Conservation (phyloP, 768 basidiomycete genomes). For the Amanita polypyramis region DNA sequence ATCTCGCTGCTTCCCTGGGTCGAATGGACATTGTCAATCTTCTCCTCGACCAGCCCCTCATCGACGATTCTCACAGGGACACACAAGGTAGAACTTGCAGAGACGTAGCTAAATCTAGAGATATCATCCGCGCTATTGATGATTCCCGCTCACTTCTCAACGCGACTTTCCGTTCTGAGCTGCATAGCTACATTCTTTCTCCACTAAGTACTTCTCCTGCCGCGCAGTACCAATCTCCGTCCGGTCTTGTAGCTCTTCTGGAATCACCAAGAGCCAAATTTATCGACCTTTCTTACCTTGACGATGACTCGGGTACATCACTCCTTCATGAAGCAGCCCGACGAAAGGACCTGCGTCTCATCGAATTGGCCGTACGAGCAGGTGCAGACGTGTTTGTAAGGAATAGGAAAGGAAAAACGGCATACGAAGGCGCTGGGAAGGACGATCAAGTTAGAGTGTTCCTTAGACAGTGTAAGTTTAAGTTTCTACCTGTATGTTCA, state of each 20-base stretch:
- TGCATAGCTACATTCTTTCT: constrained; percentile 67
- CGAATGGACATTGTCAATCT: constrained; percentile 63
- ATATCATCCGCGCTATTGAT: constrained; percentile 55
- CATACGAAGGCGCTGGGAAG: constrained; percentile 56
- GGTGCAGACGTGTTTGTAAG: constrained; percentile 87
- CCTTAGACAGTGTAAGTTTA: constrained; percentile 65
- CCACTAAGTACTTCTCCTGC: constrained; percentile 29
- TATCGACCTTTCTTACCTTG: constrained; percentile 72
- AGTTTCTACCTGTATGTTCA: not conserved
- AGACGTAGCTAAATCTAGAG: constrained; percentile 66
- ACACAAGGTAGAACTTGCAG: constrained; percentile 51
- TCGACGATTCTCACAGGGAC: constrained; percentile 74
- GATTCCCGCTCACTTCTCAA: constrained; percentile 71
- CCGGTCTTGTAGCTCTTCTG: constrained; percentile 41
- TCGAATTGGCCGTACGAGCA: constrained; percentile 76
- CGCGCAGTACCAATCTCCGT: constrained; percentile 14
- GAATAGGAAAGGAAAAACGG: constrained; percentile 63
- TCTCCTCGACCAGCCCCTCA: constrained; percentile 66
- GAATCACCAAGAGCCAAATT: constrained; percentile 58
- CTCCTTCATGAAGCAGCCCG: constrained; percentile 82
- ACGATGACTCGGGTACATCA: constrained; percentile 66
- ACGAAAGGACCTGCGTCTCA: constrained; percentile 67
- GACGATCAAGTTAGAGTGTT: constrained; percentile 79
- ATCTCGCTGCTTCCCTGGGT: constrained; percentile 56
- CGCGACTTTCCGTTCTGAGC: constrained; percentile 62